Percentiles rank a stretch among this genome's conserved stretches.
Evolutionary conservation across 2,329 filamentous ascomycete genomes (phyloP).

Genomic region (Fusarium protoensiforme): DNA sequence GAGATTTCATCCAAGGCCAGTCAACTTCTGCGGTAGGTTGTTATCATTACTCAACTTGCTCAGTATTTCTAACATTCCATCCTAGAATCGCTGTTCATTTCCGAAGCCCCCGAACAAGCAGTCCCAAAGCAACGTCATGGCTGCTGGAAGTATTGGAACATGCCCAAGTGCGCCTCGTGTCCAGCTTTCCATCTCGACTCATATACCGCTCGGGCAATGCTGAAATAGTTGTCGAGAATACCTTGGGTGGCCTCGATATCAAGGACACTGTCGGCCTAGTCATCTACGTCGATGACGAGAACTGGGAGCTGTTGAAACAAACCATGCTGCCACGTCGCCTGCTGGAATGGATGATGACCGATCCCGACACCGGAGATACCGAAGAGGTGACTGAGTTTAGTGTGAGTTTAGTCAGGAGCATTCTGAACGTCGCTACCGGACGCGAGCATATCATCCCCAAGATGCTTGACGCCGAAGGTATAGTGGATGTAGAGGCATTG

Average conservation of each 20-base stretch:
- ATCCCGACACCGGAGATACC: slow-evolving; percentile 17
- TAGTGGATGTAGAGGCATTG: slow-evolving; percentile 28
- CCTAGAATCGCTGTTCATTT: slow-evolving; percentile 31
- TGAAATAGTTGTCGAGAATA: slow-evolving; percentile 23
- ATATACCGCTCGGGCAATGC: slow-evolving; percentile 20
- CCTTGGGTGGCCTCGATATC: slow-evolving; percentile 29
- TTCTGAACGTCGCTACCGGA: slow-evolving; percentile 22
- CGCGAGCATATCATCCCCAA: slow-evolving; percentile 22
- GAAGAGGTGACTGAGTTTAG: slow-evolving; percentile 26
- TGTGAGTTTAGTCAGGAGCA: slow-evolving; percentile 26
- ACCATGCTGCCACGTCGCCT: slow-evolving; percentile 31
- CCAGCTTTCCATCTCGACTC: slow-evolving; percentile 15
- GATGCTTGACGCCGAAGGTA: slow-evolving; percentile 30
- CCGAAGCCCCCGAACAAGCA: slow-evolving; percentile 29
- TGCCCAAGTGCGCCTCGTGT: slow-evolving; percentile 20
- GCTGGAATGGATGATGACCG: slow-evolving; percentile 40
- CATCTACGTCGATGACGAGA: slow-evolving; percentile 34
- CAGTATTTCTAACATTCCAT: background rate
- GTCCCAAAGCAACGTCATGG: slow-evolving; percentile 15
- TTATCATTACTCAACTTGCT: accelerated
- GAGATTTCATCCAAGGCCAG: slow-evolving; percentile 32
- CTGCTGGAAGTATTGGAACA: slow-evolving; percentile 28
- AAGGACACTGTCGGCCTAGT: slow-evolving; percentile 29
- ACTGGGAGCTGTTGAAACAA: slow-evolving; percentile 32
- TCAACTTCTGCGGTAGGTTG: slow-evolving; percentile 29